Base-by-base conservation (phyloP, 75 land plant species). In the Selaginella tamariscina region DNA sequence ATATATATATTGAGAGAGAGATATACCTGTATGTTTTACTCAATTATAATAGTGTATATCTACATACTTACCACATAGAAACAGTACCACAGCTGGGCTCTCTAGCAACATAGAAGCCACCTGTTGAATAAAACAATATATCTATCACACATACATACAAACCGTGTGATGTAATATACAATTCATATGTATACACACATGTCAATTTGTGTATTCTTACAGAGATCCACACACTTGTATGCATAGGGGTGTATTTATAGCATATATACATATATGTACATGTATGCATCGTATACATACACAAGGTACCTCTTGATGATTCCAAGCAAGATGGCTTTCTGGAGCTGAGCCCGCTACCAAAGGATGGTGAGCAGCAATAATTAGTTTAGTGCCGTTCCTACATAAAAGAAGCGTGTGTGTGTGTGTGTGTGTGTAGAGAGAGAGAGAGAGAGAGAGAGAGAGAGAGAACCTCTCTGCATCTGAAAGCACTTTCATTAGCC, bases 351-450 rank as follows among this genome's bases (percentile, higher is more conserved):
- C 70, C 2, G 18, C 57, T 29, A 68, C 56, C 5, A 68, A 20
- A 2, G 70, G 70, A 32, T 68, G 70, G 29, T 68, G 70, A 2
- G 63, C 70, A 24, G 70, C 70, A 24, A 68, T 56, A 8, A 68
- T 68, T 5, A 68, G 33, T 31, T 27, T 32, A 27, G 27, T 68
- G n/a, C 56, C 56, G 22, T 67, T 33, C 55, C 68, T 67, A 26
- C 54, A 67, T 27, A 8, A 2, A 30, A 49, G 54, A n/a, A 49
- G 18, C 54, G 54, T 49, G 18, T 49, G 20, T 13, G 20, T 13
- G 54, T 20, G 11, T 49, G 54, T 13, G 54, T 20, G 20, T 49
- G 54, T 13, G 20, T 49, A 49, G n/a, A n/a, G n/a, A n/a, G n/a
- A n/a, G n/a, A n/a, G n/a, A n/a, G n/a, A n/a, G n/a, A n/a, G n/a